Evolutionary conservation across 805 yeast genomes (phyloP), one percentile per base, ranked within the genome.

Genomic region (Candida jianshihensis): DNA sequence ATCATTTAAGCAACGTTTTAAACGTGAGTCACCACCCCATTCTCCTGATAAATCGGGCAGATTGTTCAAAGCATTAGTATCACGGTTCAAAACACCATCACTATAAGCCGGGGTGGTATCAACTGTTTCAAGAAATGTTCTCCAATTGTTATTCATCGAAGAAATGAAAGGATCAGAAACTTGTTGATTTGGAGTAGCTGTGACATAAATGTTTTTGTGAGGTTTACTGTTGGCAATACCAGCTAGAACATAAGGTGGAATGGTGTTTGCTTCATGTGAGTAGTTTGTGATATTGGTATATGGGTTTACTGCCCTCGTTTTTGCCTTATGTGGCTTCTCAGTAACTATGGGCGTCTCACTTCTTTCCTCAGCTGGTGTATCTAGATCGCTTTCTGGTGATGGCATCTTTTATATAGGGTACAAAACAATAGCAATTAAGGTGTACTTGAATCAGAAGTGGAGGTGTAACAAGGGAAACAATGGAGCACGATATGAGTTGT

Each of bases 11-110:
- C 78, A 73, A 31, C 60, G 63, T 37, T 71, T 69, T 42, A 84
- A 61, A 40, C 88, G 58, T 38, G 72, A 72, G 38, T 71, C 85
- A 27, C 94, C 94, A 25, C 79, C 78, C 92, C 92, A 84, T 16
- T 68, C 60, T 1, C 71, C 69, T 30, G 70, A 64, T 35, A 77
- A 55, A 37, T 69, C 71, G 4, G 64, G 60, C 22, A 61, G 59
- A 38, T 46, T 41, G 15, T 52, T 54, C 17, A 48, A 35, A 4
- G 51, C 52, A 21, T 51, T 53, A 10, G 17, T 12, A 30, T 54
- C 57, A 12, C 36, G 34, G 16, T 36, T 35, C 31, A 51, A 36
- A 1, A 49, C 42, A 13, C 55, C 56, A 26, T 49, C 48, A 2
- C 56, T 46, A 35, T 41, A 51, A 6, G 69, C 59, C 6, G 63